Percentiles rank a stretch among this genome's conserved stretches.
Conservation (phyloP, 768 basidiomycete genomes). For the Amanita pseudoporphyria region DNA sequence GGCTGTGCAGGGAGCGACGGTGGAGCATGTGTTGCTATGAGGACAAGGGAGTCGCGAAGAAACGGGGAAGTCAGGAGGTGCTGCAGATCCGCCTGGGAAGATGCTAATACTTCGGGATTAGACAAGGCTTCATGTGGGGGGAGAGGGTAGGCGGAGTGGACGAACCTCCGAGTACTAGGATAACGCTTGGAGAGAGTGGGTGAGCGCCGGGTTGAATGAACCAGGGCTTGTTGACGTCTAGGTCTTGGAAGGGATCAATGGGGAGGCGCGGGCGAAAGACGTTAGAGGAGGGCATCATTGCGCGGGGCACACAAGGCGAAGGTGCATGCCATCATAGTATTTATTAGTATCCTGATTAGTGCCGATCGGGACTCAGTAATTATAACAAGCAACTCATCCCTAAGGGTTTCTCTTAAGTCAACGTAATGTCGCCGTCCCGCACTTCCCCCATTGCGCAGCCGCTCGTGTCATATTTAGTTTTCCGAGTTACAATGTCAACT, state of each 20-base stretch:
- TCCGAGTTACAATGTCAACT: conserved; percentile 21
- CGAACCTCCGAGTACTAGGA: conserved; percentile 31
- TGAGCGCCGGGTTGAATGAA: conserved; percentile 12
- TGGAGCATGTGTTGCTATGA: conserved; percentile 31
- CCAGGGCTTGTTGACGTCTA: conserved; percentile 19
- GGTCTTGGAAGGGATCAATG: conserved; percentile 23
- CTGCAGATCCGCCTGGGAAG: conserved; percentile 22
- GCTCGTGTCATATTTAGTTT: not conserved
- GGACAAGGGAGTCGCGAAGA: conserved; percentile 25
- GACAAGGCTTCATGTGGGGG: not conserved
- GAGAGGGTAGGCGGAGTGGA: not conserved
- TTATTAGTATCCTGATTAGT: not conserved
- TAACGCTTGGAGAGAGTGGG: conserved; percentile 13
- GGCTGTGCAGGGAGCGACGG: conserved; percentile 17
- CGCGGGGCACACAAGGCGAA: not conserved
- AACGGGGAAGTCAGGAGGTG: conserved; percentile 25
- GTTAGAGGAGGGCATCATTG: conserved; percentile 10
- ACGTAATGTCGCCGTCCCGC: no score
- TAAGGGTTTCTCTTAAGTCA: no score
- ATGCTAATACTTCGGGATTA: conserved; percentile 17
- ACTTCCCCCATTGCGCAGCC: not conserved
- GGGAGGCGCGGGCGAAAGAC: conserved; percentile 29
- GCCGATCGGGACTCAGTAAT: no score
- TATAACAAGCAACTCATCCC: no score
- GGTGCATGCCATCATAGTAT: not conserved